Evolutionary conservation across 768 basidiomycete species (phyloP), one percentile per base, ranked within the genome.

Genomic region (Boletus vermiculosoides): DNA sequence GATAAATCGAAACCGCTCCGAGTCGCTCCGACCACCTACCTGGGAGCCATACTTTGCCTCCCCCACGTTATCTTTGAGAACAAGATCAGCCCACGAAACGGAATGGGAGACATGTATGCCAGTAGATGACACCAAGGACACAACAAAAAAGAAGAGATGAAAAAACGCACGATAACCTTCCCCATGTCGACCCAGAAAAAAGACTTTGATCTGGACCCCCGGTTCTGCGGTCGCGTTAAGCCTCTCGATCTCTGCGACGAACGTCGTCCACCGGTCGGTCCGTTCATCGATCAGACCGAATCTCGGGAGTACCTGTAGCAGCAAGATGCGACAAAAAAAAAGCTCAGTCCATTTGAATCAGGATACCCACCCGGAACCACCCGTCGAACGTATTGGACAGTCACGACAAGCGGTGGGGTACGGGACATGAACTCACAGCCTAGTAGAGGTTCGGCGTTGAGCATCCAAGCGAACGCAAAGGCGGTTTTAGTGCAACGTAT

Each of bases 121-220:
- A 48, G 8, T 0, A 7, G 15, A 47, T n/a, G 8, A 47, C 3
- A 2, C 1, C 3, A 8, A 9, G 33, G 39, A 3, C 8, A 20
- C 30, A 12, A 8, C 13, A 15, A 7, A 45, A 13, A 16, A 13
- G 20, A 39, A n/a, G 11, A 23, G 13, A 10, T 5, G 0, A 5
- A 22, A 13, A 37, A 11, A 65, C 66, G 52, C 20, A 66, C 66
- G 66, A 46, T 66, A 66, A 10, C 88, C 90, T 69, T 91, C 75
- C 1, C 90, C 90, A 58, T 92, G 90, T 60, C 90, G 76, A 3
- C 80, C 81, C 2, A 90, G 69, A 55, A 86, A 81, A 53, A 91
- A 73, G 13, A 88, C 74, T 62, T 90, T 92, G 73, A 54, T 60
- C 16, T 55, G 52, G 2, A 58, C 52, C 12, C 60, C 60, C 3